Conservation (phyloP, 371 early-diverging fungal genomes). For the Furculomyces boomerangus region DNA sequence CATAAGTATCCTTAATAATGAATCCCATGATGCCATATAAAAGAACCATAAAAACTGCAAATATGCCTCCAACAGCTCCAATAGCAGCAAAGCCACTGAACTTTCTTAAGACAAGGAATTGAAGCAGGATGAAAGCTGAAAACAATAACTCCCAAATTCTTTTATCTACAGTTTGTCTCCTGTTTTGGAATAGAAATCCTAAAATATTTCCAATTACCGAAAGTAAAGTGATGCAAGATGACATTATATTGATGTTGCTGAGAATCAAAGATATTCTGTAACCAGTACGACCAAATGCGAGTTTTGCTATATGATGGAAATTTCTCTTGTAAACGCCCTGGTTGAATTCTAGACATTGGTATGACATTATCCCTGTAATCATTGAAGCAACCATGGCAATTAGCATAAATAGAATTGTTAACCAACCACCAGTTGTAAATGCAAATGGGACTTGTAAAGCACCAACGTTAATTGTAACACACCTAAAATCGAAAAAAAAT, state of each 20-base stretch:
- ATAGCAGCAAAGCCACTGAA: background rate
- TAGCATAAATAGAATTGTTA: background rate
- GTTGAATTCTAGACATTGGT: constrained; percentile 1
- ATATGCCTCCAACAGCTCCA: background rate
- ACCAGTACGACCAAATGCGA: background rate
- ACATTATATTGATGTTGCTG: background rate
- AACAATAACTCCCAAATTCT: constrained; percentile 2
- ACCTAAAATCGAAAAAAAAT: background rate
- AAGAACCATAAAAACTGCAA: background rate
- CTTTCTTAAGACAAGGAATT: background rate
- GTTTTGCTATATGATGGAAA: constrained; percentile 1
- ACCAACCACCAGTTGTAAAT: constrained; percentile 1
- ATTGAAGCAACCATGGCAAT: background rate
- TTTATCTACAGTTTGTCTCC: background rate
- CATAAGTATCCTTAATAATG: background rate
- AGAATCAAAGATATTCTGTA: background rate
- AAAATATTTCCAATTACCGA: background rate
- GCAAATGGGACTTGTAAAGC: constrained; percentile 2
- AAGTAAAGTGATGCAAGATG: background rate
- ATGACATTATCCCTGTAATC: constrained; percentile 1
- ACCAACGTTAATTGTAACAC: background rate
- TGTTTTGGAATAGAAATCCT: background rate
- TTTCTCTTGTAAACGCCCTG: constrained; percentile 1
- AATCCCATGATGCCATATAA: background rate
- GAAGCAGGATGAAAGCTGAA: background rate